phyloP scores from a whole-genome alignment of 2,329 filamentous ascomycete genomes.

The Berkeleyomyces basicola region DNA sequence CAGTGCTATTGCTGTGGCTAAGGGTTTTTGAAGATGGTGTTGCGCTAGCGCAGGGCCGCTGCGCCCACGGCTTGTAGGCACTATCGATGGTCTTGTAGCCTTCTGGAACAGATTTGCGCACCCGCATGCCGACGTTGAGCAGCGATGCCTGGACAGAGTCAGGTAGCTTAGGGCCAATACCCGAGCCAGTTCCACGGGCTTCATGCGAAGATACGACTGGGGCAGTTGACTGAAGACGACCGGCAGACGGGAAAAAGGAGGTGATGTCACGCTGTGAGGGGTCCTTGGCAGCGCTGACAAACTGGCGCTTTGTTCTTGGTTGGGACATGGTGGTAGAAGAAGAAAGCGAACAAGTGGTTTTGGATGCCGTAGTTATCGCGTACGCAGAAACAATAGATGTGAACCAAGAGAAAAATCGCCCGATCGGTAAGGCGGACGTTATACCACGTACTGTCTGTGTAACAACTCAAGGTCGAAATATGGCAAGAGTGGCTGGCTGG shows the following conservation, averaged over 20 bases:
- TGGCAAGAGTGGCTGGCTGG: not conserved
- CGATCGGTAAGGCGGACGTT: not conserved
- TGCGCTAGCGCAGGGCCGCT: slow-evolving; percentile 28
- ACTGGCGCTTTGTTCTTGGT: slow-evolving; percentile 42
- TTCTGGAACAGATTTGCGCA: slow-evolving; percentile 83
- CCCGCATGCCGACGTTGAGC: slow-evolving; percentile 83
- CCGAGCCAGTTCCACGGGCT: slow-evolving; percentile 2
- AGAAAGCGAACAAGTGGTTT: not conserved
- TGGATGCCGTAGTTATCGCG: not conserved
- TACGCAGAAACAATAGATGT: not conserved
- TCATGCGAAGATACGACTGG: slow-evolving; percentile 18
- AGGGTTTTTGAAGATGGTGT: not conserved
- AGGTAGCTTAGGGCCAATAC: slow-evolving; percentile 35
- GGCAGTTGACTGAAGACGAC: slow-evolving; percentile 16
- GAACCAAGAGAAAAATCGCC: not conserved
- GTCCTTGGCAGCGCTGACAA: slow-evolving; percentile 42
- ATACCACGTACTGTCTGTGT: not conserved
- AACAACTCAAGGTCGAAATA: not conserved
- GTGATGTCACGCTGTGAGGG: slow-evolving; percentile 46
- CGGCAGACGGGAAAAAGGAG: slow-evolving; percentile 35
- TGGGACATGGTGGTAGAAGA: slow-evolving; percentile 27
- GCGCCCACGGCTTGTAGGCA: not conserved
- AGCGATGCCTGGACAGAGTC: slow-evolving; percentile 60
- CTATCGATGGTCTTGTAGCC: slow-evolving; percentile 60
- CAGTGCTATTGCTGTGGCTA: slow-evolving; percentile 21